Evolutionary conservation across 441 rosid species (phyloP).

Genomic region (Isatis lusitanica): DNA sequence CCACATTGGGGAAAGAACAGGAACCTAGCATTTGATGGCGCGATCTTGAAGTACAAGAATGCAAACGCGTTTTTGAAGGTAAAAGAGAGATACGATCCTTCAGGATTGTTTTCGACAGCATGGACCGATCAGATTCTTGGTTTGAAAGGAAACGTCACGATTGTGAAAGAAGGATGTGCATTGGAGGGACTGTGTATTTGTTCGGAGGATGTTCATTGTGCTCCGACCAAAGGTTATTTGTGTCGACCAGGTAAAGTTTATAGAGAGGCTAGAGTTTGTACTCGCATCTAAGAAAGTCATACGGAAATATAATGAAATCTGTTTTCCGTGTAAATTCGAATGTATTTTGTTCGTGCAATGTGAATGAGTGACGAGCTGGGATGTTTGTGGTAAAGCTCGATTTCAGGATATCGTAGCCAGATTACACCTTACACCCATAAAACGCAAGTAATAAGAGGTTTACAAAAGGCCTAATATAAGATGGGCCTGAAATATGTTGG

Average conservation of each 20-base stretch:
- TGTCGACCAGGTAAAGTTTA: slow-evolving; percentile 58
- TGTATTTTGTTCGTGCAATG: neutral
- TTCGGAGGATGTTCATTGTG: slow-evolving; percentile 58
- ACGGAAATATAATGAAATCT: no score
- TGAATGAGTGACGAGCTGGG: neutral
- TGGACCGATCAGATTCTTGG: slow-evolving; percentile 65
- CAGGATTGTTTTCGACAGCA: slow-evolving; percentile 57
- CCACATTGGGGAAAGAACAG: slow-evolving; percentile 86
- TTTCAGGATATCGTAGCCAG: neutral
- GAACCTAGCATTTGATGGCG: slow-evolving; percentile 54
- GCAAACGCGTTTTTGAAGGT: slow-evolving; percentile 44
- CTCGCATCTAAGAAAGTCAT: neutral
- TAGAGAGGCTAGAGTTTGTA: slow-evolving; percentile 52
- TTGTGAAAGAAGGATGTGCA: slow-evolving; percentile 53
- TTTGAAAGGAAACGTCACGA: slow-evolving; percentile 36
- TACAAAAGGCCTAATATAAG: no score
- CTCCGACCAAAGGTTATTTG: slow-evolving; percentile 52
- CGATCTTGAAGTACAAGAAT: slow-evolving; percentile 44
- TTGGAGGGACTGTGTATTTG: slow-evolving; percentile 65
- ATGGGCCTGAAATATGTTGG: no score
- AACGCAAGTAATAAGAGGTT: neutral
- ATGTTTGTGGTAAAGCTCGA: neutral
- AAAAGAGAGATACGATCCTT: slow-evolving; percentile 52
- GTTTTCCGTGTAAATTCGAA: neutral
- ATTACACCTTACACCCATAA: neutral